Evolutionary conservation across 371 early-diverging fungal genomes (phyloP), one percentile per base, ranked within the genome.

Genomic region (Mucor piriformis): DNA sequence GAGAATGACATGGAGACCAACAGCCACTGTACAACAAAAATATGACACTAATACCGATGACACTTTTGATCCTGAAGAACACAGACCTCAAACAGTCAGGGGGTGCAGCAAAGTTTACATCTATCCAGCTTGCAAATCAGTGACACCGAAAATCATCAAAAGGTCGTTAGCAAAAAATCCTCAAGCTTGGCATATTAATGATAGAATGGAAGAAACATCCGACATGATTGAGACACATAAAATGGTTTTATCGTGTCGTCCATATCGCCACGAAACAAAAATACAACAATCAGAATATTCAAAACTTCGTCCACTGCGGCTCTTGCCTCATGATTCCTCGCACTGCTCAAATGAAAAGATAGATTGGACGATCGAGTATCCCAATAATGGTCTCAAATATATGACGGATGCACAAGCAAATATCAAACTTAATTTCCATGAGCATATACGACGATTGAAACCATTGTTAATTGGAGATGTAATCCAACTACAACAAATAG

Each of bases 371-470:
- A 71, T 92, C 42, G 76, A 79, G 33, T 77, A 78, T 67, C 76
- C 92, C 62, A 87, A 91, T 54, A 69, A 81, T 24, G 66, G 73
- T n/a, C 76, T 90, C 6, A 68, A 74, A 54, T 64, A 64, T 13
- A 57, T 57, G 20, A 64, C 61, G 3, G 58, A 69, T 32, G 35
- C 44, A 5, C 59, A 58, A 11, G 29, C 38, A 2, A 49, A 66
- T 15, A 43, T 58, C 3, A 66, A 61, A 8, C 57, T 70, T 2
- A 76, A 79, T 25, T 64, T 72, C 6, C 70, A 79, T 47, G 70
- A 76, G n/a, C 57, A 50, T 15, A 56, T 79, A 29, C 64, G 72
- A 12, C 58, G 67, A 10, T 58, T 61, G 15, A 66, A 69, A 13
- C 76, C 72, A 0, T 25, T 79, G 0, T 13, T 76, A 0, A 60